Evolutionary conservation across 2,329 filamentous ascomycete species (phyloP).

Genomic region (Alternaria alternata): DNA sequence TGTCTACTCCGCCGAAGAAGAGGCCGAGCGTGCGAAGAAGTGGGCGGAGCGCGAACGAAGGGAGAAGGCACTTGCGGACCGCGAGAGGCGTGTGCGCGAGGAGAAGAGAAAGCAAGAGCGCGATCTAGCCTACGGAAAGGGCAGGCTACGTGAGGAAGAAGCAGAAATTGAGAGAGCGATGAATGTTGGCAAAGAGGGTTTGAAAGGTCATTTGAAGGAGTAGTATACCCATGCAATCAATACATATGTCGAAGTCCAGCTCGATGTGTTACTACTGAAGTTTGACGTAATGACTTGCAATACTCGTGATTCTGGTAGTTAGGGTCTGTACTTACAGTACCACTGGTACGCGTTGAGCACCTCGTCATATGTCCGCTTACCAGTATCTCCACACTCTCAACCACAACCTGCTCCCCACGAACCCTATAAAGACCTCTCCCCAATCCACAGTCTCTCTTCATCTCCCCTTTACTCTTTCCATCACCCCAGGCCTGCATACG

Average conservation of each 20-base stretch:
- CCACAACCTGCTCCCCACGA: neutral
- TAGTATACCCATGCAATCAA: slow-evolving; percentile 15
- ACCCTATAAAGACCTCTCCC: neutral
- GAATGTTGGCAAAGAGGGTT: slow-evolving; percentile 71
- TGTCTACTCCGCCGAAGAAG: slow-evolving; percentile 57
- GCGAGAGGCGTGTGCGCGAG: slow-evolving; percentile 69
- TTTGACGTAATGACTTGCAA: neutral
- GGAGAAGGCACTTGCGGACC: slow-evolving; percentile 72
- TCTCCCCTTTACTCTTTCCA: neutral
- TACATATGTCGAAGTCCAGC: neutral
- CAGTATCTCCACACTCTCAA: neutral
- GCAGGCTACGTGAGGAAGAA: slow-evolving; percentile 70
- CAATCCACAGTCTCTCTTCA: neutral
- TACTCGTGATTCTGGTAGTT: neutral
- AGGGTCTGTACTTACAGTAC: neutral
- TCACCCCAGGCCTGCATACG: neutral
- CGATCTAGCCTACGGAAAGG: slow-evolving; percentile 68
- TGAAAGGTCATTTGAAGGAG: slow-evolving; percentile 66
- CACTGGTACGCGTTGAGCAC: neutral
- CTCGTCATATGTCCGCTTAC: neutral
- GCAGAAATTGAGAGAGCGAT: slow-evolving; percentile 73
- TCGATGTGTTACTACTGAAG: neutral
- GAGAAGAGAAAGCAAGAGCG: slow-evolving; percentile 68
- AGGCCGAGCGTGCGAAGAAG: slow-evolving; percentile 57
- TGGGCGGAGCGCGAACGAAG: slow-evolving; percentile 55